Conservation (phyloP, 2,329 filamentous ascomycete species). For the Pseudocercospora fijiensis region DNA sequence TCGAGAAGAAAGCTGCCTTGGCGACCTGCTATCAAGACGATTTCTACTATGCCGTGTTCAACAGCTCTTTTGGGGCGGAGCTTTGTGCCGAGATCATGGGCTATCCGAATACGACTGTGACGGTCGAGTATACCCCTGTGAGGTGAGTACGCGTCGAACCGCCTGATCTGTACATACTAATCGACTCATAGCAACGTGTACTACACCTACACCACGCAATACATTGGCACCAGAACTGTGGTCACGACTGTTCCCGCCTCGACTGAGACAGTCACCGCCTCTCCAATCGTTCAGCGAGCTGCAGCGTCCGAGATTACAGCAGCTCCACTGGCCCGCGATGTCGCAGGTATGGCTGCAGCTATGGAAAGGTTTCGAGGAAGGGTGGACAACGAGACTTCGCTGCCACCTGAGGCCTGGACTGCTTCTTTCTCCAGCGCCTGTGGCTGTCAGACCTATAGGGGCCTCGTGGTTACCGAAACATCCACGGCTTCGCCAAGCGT, state of each 20-base stretch:
- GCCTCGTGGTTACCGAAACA: conserved; percentile 32
- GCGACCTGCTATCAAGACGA: conserved; percentile 22
- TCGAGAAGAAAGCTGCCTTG: conserved; percentile 17
- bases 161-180: conserved; percentile 4
- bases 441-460: conserved; percentile 31
- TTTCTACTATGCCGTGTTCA: conserved; percentile 31
- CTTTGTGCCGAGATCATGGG: conserved; percentile 31
- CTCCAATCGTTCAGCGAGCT: conserved; percentile 25
- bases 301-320: conserved; percentile 23
- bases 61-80: conserved; percentile 26
- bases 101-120: conserved; percentile 31
- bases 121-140: conserved; percentile 33
- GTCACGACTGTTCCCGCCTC: conserved; percentile 27
- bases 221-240: conserved; percentile 20
- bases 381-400: conserved; percentile 16
- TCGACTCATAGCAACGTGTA: conserved; percentile 21
- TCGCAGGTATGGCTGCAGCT: conserved; percentile 17
- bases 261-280: conserved; percentile 31
- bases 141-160: conserved; percentile 25
- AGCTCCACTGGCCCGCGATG: conserved; percentile 14
- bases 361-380: conserved; percentile 26
- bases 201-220: conserved; percentile 26
- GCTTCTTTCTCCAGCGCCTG: conserved; percentile 38
- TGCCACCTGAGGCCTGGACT: conserved; percentile 23
- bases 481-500: conserved; percentile 29